phyloP scores from a whole-genome alignment of 208 protist species.

The Crithidia brevicula region DNA sequence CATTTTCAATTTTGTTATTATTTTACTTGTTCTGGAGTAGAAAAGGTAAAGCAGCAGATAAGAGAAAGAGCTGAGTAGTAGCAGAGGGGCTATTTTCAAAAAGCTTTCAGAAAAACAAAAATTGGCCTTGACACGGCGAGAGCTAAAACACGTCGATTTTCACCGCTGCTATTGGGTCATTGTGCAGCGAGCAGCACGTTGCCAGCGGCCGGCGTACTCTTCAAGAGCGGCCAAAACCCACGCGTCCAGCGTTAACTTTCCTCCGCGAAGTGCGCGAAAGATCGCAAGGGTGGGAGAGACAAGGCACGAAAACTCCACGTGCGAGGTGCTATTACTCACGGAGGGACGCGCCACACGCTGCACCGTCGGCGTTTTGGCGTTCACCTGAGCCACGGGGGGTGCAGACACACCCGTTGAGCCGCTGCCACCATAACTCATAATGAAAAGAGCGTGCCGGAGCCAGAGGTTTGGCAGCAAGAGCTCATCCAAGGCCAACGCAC shows the following conservation, averaged over 20 bases:
- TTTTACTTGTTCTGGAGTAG: no score
- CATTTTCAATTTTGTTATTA: no score
- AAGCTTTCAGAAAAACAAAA: no score
- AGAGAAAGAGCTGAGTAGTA: background rate
- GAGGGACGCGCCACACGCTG: no score
- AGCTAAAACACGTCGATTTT: no score
- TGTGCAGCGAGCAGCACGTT: background rate
- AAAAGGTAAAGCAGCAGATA: no score
- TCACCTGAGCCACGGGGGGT: background rate
- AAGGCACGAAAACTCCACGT: background rate
- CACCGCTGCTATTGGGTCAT: no score
- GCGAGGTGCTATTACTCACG: background rate
- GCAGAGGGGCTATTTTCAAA: no score
- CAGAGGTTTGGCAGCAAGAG: conserved; percentile 23
- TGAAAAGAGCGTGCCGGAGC: conserved; percentile 55
- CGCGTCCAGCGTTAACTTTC: conserved; percentile 25
- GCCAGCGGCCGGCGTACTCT: conserved; percentile 42
- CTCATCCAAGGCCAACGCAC: background rate
- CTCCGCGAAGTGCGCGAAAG: conserved; percentile 22
- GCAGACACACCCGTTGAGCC: background rate
- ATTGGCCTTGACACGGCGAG: no score
- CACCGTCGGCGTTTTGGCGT: no score
- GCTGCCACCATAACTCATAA: conserved; percentile 36
- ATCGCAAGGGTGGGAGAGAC: conserved; percentile 15
- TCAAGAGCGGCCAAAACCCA: conserved; percentile 26